phyloP scores from a whole-genome alignment of 768 basidiomycete genomes.

The Pisolithus marmoratus region DNA sequence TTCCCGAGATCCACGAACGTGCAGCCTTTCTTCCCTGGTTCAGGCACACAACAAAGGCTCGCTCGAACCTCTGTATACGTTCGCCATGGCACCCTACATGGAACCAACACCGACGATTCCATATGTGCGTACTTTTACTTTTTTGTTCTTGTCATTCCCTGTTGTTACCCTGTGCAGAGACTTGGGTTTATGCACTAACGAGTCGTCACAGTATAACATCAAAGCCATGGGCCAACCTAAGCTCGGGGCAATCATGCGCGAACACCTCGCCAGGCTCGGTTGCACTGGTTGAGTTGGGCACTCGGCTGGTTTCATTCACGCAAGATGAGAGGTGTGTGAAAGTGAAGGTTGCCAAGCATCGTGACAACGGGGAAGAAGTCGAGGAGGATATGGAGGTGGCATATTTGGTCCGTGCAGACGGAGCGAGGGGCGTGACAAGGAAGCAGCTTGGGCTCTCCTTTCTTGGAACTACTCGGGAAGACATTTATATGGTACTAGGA shows the following conservation, averaged over 20 bases:
- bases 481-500: constrained; percentile 24
- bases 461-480: constrained; percentile 33
- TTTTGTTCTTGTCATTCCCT: too few relatives aligned
- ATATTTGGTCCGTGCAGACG: constrained; percentile 39
- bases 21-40: constrained; percentile 22
- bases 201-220: constrained; percentile 4
- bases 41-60: constrained; percentile 29
- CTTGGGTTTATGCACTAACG: background rate
- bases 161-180: too few relatives aligned
- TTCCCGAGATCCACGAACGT: constrained; percentile 30
- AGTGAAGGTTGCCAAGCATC: constrained; percentile 29
- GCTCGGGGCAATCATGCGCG: constrained; percentile 23
- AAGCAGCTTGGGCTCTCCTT: constrained; percentile 38
- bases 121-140: constrained; percentile 15
- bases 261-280: constrained; percentile 14
- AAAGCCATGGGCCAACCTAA: constrained; percentile 20
- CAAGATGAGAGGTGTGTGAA: constrained; percentile 32
- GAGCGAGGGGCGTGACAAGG: constrained; percentile 33
- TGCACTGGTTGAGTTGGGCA: constrained; percentile 36
- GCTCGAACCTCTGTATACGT: constrained; percentile 11
- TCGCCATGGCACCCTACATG: background rate
- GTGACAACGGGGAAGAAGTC: constrained; percentile 13
- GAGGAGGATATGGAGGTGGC: constrained; percentile 24
- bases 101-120: constrained; percentile 23
- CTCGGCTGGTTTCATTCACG: constrained; percentile 40